Base-by-base conservation (phyloP, 1,284 basidiomycete genomes). In the Athelia sp. region DNA sequence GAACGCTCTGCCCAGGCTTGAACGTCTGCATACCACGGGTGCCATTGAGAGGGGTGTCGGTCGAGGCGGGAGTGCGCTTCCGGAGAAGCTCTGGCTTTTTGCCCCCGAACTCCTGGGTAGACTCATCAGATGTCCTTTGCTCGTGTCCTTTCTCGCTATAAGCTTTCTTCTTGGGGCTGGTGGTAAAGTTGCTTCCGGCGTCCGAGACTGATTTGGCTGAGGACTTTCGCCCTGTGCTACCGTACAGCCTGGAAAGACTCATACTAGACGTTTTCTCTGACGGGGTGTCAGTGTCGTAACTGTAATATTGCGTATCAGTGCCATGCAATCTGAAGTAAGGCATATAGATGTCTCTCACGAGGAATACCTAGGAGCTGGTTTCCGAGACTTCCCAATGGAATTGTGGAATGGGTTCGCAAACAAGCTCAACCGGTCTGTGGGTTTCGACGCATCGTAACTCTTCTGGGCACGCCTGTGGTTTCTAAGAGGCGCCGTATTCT, bases 311-410 rank as follows among this genome's bases (percentile, higher is more conserved):
- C 9, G 36, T 24, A 22, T 29, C 23, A 47, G 36, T n/a, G 21
- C 21, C n/a, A 18, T 40, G 10, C 17, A 4, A 40, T 10, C 8
- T 22, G n/a, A 6, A 22, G 42, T 24, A 6, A 51, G 24, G 48
- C 43, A n/a, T n/a, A n/a, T n/a, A n/a, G n/a, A n/a, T 24, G 71
- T 78, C 57, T n/a, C n/a, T n/a, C 63, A 82, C 76, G 70, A 67
- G 42, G 78, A 79, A 56, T 82, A 80, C 61, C 79, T 78, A 13
- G 92, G 92, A 2, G 90, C 75, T 1, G 91, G 91, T 63, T 95
- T 95, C 54, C 92, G 71, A 46, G 71, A 70, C 60, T 86, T 87
- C 29, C 81, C 78, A 50, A 88, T 58, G 6, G 80, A 71, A 0
- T 75, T 72, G 18, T 68, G 64, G 57, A 87, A 81, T 6, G 79